phyloP scores from a whole-genome alignment of 2,329 filamentous ascomycete species.

The Cladosporium sphaerospermum region DNA sequence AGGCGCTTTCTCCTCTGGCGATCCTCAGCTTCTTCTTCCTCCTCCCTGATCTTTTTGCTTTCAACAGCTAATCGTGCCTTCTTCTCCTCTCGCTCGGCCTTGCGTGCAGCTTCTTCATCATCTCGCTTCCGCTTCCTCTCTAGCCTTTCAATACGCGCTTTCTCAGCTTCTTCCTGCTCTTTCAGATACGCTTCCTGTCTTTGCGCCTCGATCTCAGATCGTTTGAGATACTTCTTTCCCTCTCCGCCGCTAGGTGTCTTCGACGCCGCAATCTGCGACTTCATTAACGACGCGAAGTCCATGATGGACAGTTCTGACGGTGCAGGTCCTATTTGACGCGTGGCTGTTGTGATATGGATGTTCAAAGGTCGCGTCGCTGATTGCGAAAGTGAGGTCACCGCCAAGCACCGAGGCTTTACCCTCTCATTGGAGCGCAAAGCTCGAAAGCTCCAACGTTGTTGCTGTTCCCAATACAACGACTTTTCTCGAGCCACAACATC shows the following conservation, averaged over 20 bases:
- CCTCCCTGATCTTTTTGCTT: conserved; percentile 61
- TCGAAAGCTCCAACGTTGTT: conserved; percentile 6
- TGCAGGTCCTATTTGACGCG: too few relatives aligned
- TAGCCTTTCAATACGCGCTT: conserved; percentile 61
- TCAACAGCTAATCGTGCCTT: conserved; percentile 74
- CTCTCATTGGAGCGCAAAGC: conserved; percentile 12
- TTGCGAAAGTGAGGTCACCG: conserved; percentile 9
- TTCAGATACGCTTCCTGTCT: conserved; percentile 73
- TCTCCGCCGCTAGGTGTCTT: conserved; percentile 38
- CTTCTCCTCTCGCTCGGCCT: conserved; percentile 71
- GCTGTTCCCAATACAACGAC: neutral
- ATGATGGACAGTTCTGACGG: conserved; percentile 45
- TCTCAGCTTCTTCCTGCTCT: conserved; percentile 70
- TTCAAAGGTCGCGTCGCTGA: neutral
- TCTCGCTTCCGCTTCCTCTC: conserved; percentile 82
- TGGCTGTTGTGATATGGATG: neutral
- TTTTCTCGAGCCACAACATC: neutral
- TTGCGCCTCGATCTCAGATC: conserved; percentile 77
- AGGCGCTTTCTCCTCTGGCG: conserved; percentile 65
- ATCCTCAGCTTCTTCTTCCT: conserved; percentile 69
- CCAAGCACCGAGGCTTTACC: conserved; percentile 5
- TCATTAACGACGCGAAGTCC: conserved; percentile 95
- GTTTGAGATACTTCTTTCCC: conserved; percentile 72
- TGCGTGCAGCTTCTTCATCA: conserved; percentile 70
- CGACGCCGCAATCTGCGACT: conserved; percentile 67